Evolutionary conservation across 805 yeast species (phyloP).

Genomic region (Spathaspora passalidarum): DNA sequence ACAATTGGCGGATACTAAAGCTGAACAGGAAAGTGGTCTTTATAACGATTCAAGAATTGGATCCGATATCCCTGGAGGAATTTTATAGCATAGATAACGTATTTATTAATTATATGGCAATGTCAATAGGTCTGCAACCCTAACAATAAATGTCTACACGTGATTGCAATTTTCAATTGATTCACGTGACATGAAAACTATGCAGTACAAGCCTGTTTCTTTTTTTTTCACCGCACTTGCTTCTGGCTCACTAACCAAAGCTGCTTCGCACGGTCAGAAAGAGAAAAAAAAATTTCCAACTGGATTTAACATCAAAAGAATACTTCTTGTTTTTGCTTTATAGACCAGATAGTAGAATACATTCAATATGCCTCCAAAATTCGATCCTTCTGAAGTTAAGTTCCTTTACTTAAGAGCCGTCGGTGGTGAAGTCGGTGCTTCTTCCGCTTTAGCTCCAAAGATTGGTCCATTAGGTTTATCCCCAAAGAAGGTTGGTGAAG

Average conservation of each 20-base stretch:
- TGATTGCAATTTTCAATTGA: neutral
- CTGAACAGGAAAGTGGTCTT: slow-evolving; percentile 17
- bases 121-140: neutral
- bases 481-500: slow-evolving; percentile 99
- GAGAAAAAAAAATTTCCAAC: slow-evolving; percentile 1
- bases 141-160: neutral
- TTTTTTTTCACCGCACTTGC: neutral
- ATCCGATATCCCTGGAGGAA: slow-evolving; percentile 45
- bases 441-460: slow-evolving; percentile 99
- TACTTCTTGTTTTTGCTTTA: slow-evolving; percentile 1
- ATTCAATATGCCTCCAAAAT: slow-evolving; percentile 85
- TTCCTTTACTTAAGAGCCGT: slow-evolving; percentile 98
- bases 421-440: slow-evolving; percentile 99
- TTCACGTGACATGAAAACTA: neutral
- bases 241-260: too few relatives aligned
- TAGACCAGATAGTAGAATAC: slow-evolving; percentile 3
- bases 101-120: neutral
- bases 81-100: slow-evolving; percentile 17
- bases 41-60: slow-evolving; percentile 40
- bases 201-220: neutral
- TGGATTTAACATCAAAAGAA: neutral
- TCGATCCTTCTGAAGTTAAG: slow-evolving; percentile 98
- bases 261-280: neutral
- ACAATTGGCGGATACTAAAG: slow-evolving; percentile 53
- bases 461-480: slow-evolving; percentile 99